Evolutionary conservation across 192 early-diverging fungal genomes (phyloP).

Genomic region (Gigaspora rosea): DNA sequence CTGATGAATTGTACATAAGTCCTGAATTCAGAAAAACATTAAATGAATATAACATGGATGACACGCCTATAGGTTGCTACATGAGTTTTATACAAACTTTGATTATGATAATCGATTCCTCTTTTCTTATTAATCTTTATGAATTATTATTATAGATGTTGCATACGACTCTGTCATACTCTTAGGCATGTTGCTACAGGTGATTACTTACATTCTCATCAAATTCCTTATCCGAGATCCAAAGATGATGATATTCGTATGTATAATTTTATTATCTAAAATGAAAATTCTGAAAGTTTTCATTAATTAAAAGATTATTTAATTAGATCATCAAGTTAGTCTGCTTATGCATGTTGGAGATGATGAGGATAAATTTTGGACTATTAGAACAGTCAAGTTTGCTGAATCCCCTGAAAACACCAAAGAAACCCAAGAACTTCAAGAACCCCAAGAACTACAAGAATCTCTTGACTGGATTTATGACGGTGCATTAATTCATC

Average conservation of each 20-base stretch:
- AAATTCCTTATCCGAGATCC: slow-evolving; percentile 55
- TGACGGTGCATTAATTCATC: slow-evolving; percentile 76
- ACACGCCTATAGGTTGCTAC: slow-evolving; percentile 48
- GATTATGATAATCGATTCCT: slow-evolving; percentile 1
- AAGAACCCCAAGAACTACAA: slow-evolving; percentile 34
- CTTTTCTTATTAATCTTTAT: background rate
- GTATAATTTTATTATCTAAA: background rate
- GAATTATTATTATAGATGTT: slow-evolving; percentile 48
- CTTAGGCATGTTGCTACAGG: slow-evolving; percentile 76
- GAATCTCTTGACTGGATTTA: slow-evolving; percentile 51
- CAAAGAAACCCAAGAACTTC: too few species aligned
- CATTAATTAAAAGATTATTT: background rate
- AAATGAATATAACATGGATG: slow-evolving; percentile 58
- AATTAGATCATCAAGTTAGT: slow-evolving; percentile 47
- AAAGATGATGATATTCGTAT: slow-evolving; percentile 69
- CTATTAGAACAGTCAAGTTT: slow-evolving; percentile 27
- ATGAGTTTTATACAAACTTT: slow-evolving; percentile 27
- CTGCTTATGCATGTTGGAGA: slow-evolving; percentile 46
- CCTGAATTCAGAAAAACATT: slow-evolving; percentile 85
- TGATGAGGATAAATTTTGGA: slow-evolving; percentile 89
- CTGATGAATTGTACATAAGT: slow-evolving; percentile 91
- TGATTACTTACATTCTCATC: slow-evolving; percentile 79
- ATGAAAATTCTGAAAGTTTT: background rate
- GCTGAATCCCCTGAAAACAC: too few species aligned
- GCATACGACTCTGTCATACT: slow-evolving; percentile 63